Evolutionary conservation across 768 basidiomycete species (phyloP).

Genomic region (Agrocybe praecox): DNA sequence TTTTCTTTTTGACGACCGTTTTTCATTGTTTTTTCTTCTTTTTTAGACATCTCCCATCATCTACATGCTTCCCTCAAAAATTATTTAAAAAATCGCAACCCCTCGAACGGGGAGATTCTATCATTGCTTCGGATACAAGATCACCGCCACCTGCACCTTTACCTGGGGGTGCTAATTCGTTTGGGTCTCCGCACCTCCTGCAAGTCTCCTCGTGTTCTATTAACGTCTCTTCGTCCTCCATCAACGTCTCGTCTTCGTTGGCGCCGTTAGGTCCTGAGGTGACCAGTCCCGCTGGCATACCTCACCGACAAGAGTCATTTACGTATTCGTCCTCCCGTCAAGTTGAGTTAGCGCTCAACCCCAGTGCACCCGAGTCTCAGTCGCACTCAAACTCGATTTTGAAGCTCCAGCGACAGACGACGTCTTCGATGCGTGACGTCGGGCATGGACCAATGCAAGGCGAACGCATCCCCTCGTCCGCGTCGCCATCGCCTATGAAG

Average conservation of each 20-base stretch:
- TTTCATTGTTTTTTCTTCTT: no score
- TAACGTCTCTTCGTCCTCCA: not conserved
- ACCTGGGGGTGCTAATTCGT: slow-evolving; percentile 19
- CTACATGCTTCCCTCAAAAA: slow-evolving; percentile 1
- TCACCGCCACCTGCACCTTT: no score
- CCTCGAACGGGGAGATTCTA: slow-evolving; percentile 20
- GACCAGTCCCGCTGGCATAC: not conserved
- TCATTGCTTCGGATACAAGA: slow-evolving; percentile 1
- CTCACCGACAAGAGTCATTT: not conserved
- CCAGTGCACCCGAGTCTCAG: no score
- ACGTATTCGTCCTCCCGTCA: no score
- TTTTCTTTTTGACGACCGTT: no score
- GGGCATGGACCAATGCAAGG: slow-evolving; percentile 9
- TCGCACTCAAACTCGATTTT: no score
- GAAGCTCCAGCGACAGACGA: no score
- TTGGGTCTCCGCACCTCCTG: slow-evolving; percentile 31
- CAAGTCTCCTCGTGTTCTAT: slow-evolving; percentile 6
- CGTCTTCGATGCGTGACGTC: not conserved
- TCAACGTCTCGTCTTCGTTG: no score
- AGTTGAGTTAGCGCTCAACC: no score
- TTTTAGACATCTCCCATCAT: no score
- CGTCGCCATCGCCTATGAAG: slow-evolving; percentile 57
- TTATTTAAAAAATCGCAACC: not conserved
- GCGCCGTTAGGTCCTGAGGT: not conserved
- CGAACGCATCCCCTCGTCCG: slow-evolving; percentile 61